phyloP scores from a whole-genome alignment of 768 basidiomycete species.

The Mrakia gelida region DNA sequence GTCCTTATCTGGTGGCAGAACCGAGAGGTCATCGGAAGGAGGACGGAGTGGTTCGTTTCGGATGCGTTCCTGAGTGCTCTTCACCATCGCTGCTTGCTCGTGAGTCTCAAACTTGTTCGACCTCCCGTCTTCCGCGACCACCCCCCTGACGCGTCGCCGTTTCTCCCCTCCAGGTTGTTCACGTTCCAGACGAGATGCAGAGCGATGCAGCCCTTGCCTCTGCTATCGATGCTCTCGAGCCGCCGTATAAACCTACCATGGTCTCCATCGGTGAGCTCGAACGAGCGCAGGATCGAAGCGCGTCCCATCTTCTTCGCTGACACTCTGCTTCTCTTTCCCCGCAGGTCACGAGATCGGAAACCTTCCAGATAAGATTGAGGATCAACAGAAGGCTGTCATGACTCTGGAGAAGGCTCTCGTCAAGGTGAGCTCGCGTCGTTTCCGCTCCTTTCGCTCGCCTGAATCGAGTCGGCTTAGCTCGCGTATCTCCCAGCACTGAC shows the following conservation, averaged over 20 bases:
- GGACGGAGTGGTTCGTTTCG: constrained; percentile 10
- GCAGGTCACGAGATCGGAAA: constrained; percentile 9
- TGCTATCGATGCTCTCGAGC: constrained; percentile 1
- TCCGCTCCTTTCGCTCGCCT: no score
- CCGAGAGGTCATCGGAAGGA: constrained; percentile 2
- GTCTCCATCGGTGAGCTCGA: background rate
- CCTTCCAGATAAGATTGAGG: constrained; percentile 23
- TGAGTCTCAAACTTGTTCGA: background rate
- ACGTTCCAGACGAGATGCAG: constrained; percentile 2
- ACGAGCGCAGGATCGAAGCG: no score
- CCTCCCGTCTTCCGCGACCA: no score
- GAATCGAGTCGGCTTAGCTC: no score
- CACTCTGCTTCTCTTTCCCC: no score
- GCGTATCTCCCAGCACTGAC: no score
- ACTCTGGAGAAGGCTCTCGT: constrained; percentile 20
- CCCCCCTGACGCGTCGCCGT: background rate
- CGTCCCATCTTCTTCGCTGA: no score
- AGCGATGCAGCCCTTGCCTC: background rate
- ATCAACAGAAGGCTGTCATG: constrained; percentile 11
- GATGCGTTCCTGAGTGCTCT: background rate
- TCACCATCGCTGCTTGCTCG: constrained; percentile 8
- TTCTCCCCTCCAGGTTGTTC: background rate
- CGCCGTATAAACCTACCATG: background rate
- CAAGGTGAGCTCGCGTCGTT: background rate
- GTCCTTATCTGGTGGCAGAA: constrained; percentile 15